Base-by-base conservation (phyloP, 768 basidiomycete species). In the Lactarius pseudohatsudake region DNA sequence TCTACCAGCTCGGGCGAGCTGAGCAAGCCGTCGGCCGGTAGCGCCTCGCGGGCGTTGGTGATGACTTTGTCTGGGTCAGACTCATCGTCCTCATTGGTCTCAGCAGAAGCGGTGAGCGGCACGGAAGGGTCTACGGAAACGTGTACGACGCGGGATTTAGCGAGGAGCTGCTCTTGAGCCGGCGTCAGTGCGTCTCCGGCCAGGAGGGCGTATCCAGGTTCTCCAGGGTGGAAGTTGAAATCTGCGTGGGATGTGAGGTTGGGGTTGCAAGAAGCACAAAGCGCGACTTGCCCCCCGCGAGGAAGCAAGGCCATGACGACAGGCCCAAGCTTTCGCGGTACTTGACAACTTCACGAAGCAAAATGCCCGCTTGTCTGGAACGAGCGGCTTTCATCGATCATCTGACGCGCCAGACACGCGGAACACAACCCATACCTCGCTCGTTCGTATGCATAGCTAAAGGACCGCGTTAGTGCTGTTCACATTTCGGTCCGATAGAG, bases 161-260 rank as follows among this genome's bases (percentile, higher is more conserved):
- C 72, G 13, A 96, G 79, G 22, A 73, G 72, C 43, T 82, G 77
- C 71, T 80, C 75, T 65, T 95, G 90, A 18, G 76, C 77, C 0
- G 78, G 68, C 1, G 84, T 78, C n/a, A 96, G 75, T 4, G 80
- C 74, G 61, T 87, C 81, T 18, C 86, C 85, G 6, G 87, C 82
- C 18, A 95, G 74, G 36, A 98, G 82, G 16, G 91, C 84, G 75
- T 98, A 98, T 0, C 86, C 85, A 5, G 92, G 81, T 73, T 96
- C 94, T 68, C 82, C 82, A 0, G 96, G 96, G 16, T 86, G 76
- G 62, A 92, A 92, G 75, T 98, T 98, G 78, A 97, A 94, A 76
- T 98, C 96, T 96, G 60, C 15, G 13, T 28, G 34, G 30, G 43
- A 26, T 20, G 43, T 13, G 43, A 40, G 55, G 9, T 56, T 10